phyloP scores from a whole-genome alignment of 306 rosid genomes.

The Potentilla sterilis region DNA sequence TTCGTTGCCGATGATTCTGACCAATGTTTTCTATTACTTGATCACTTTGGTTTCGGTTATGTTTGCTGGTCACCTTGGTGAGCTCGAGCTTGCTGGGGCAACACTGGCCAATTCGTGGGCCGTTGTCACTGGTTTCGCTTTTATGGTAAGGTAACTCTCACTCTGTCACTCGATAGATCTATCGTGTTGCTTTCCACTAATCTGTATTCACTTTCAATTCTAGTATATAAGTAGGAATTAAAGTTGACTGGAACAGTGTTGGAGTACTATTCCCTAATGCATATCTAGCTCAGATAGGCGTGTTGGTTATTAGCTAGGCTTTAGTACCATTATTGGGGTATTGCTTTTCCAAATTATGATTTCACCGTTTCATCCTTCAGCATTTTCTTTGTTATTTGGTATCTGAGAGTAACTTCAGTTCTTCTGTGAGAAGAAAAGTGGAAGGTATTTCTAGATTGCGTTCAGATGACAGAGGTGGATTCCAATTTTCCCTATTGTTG shows the following conservation, averaged over 20 bases:
- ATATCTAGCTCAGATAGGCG: background rate
- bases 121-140: constrained; percentile 59
- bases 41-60: constrained; percentile 69
- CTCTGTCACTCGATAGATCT: background rate
- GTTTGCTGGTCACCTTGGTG: constrained; percentile 89
- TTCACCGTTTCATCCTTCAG: background rate
- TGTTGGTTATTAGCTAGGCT: background rate
- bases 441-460: background rate
- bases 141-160: constrained; percentile 59
- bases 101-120: constrained; percentile 87
- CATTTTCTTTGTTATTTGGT: background rate
- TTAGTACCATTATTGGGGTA: background rate
- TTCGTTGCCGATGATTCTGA: constrained; percentile 75
- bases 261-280: background rate
- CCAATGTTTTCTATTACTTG: constrained; percentile 52
- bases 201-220: background rate
- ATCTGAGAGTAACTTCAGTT: background rate
- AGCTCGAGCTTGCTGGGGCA: constrained; percentile 76
- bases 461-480: background rate
- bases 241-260: background rate
- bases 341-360: background rate
- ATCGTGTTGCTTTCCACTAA: background rate
- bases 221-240: background rate
- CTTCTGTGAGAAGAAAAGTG: background rate
- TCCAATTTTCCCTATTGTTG: background rate